Evolutionary conservation across 371 early-diverging fungal genomes (phyloP), one percentile per base, ranked within the genome.

Genomic region (Mortierella sp.): DNA sequence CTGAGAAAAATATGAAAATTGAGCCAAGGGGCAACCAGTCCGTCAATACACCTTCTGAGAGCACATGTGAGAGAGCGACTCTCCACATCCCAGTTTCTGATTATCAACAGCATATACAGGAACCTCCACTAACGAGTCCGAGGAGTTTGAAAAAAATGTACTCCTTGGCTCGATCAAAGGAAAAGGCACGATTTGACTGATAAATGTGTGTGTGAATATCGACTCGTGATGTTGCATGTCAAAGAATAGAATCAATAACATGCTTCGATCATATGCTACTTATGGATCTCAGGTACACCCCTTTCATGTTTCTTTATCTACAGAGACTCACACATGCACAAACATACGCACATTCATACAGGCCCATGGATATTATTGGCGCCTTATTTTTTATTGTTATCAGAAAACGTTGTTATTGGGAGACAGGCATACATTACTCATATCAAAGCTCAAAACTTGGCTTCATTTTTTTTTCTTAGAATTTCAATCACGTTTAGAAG

Each of bases 1-100:
- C 42, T 37, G 61, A 45, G 47, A 40, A 59, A n/a, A 15, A 28
- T 23, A 59, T 13, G 29, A 19, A 45, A 31, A 56, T 9, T 10
- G 66, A 72, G 66, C 72, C 45, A 62, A 69, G 35, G 37, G 56
- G 40, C 26, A 17, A 9, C 54, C 37, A 60, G 61, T 61, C 68
- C 68, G 68, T 47, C 58, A 45, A 49, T 15, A 29, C 17, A 26
- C 7, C 22, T 53, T 23, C 42, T 28, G 53, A 6, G 53, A 53
- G 53, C 53, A 53, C 53, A 53, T 53, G 53, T 53, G 53, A 53
- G 26, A 53, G 26, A 26, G 12, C 6, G 12, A 26, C 3, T 53
- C 53, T 53, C 53, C 53, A 53, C 53, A 53, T 26, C 28, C 19
- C 53, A 23, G 5, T 53, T 53, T 53, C 6, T 53, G 53, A 53